A percentile compares a stretch with the other conserved stretches of the same genome.
Conservation (phyloP, 371 early-diverging fungal species). For the Phascolomyces articulosus region DNA sequence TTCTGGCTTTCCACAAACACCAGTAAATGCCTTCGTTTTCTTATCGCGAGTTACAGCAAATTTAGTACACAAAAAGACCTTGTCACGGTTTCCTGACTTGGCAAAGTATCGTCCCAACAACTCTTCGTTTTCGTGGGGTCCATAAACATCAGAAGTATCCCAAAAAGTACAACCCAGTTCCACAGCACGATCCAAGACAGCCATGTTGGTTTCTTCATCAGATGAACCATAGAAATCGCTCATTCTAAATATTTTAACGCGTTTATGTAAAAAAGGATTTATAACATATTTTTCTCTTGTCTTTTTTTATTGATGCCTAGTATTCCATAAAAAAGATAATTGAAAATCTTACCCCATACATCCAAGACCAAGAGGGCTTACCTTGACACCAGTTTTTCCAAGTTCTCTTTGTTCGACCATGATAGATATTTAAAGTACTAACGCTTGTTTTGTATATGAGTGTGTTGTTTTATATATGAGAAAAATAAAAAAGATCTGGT, state of each 20-base stretch:
- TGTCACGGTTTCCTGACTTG: constrained; percentile 26
- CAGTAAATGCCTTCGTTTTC: constrained; percentile 22
- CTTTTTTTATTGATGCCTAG: no score
- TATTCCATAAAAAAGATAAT: no score
- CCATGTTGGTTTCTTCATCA: constrained; percentile 30
- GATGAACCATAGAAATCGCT: constrained; percentile 23
- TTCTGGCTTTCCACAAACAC: constrained; percentile 47
- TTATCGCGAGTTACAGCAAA: constrained; percentile 33
- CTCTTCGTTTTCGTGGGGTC: constrained; percentile 35
- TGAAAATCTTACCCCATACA: no score
- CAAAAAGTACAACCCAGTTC: constrained; percentile 27
- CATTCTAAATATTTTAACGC: constrained; percentile 9
- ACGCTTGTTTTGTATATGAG: no score
- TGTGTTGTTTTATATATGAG: no score
- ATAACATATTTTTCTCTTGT: no score
- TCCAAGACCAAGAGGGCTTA: no score
- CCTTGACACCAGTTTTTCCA: no score
- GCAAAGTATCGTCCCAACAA: constrained; percentile 40
- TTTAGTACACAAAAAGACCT: constrained; percentile 55
- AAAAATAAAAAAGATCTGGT: no score
- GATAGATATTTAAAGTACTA: no score
- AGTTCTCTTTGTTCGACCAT: no score
- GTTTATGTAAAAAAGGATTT: no score
- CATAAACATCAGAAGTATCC: constrained; percentile 35
- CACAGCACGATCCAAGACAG: constrained; percentile 34